Evolutionary conservation across 345 rosid genomes (phyloP).

Genomic region (Eucalyptus coolabah): DNA sequence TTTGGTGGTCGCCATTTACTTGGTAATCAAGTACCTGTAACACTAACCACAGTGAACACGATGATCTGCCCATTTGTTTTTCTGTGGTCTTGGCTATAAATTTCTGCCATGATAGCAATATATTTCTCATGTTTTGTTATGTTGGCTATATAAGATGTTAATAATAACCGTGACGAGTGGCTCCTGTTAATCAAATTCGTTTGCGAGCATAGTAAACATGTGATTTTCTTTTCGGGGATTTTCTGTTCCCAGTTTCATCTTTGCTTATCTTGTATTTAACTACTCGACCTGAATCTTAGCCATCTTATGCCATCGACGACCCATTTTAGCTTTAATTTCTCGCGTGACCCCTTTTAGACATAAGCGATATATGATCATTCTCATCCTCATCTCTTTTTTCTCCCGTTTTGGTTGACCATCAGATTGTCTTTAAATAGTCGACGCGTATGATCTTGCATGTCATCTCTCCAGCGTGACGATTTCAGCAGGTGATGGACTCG

Average conservation of each 20-base stretch:
- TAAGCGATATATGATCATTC: background rate
- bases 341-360: background rate
- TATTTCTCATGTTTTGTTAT: background rate
- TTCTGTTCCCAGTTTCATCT: background rate
- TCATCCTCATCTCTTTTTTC: background rate
- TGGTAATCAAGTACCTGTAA: constrained; percentile 20
- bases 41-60: background rate
- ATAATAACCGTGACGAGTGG: background rate
- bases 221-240: background rate
- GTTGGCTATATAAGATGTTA: background rate
- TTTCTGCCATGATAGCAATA: background rate
- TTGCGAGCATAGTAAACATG: background rate
- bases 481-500: background rate
- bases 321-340: background rate
- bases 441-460: background rate
- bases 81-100: background rate
- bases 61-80: background rate
- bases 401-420: background rate
- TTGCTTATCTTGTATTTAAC: background rate
- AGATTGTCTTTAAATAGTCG: background rate
- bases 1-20: constrained; percentile 13
- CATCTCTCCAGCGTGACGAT: background rate
- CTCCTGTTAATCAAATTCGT: background rate
- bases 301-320: background rate
- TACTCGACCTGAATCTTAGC: background rate